phyloP scores from a whole-genome alignment of 2,329 filamentous ascomycete species.

The Chrysoporthe deuterocubensis region DNA sequence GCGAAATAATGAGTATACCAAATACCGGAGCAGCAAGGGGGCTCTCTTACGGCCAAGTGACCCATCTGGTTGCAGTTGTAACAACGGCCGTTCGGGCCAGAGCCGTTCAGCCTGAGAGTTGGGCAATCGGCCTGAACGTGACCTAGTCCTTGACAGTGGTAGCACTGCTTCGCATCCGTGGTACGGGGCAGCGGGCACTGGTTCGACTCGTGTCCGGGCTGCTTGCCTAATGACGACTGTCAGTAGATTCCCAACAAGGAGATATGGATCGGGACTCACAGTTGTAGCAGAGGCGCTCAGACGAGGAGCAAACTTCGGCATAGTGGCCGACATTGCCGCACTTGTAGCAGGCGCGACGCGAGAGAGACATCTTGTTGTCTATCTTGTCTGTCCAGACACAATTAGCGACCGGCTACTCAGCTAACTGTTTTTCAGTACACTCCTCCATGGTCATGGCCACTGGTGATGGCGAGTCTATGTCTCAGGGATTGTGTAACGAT shows the following conservation, averaged over 20 bases:
- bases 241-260: conserved; percentile 26
- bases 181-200: conserved; percentile 95
- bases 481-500: not conserved
- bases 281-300: conserved; percentile 99
- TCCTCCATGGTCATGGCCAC: conserved; percentile 31
- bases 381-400: conserved; percentile 29
- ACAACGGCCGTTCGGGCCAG: conserved; percentile 78
- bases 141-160: conserved; percentile 97
- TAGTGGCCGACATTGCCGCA: conserved; percentile 83
- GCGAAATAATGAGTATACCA: conserved; percentile 19
- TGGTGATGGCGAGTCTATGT: not conserved
- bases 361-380: conserved; percentile 70
- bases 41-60: conserved; percentile 76
- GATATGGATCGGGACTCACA: conserved; percentile 61
- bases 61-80: conserved; percentile 95
- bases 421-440: not conserved
- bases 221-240: conserved; percentile 64
- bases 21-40: conserved; percentile 17
- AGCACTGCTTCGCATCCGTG: conserved; percentile 99
- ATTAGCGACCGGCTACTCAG: not conserved
- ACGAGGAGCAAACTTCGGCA: conserved; percentile 92
- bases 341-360: conserved; percentile 83
- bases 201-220: conserved; percentile 97
- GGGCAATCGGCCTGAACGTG: conserved; percentile 99
- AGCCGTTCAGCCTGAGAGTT: conserved; percentile 87